A percentile compares a stretch with the other conserved stretches of the same genome.
Conservation (phyloP, 148 eudicot genomes). For the Tetragonia tetragonoides region DNA sequence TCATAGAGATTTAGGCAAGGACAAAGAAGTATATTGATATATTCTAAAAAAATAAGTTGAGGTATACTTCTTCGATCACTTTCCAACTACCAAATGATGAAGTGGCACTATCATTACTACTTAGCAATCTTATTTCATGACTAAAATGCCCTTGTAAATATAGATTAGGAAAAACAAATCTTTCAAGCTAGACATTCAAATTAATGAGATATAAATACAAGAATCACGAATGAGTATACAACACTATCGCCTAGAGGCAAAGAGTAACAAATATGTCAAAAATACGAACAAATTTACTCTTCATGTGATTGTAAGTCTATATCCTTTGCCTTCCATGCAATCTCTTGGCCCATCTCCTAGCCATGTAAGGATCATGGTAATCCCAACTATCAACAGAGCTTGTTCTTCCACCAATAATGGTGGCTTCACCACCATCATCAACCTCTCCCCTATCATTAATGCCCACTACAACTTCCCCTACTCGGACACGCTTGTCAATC, state of each 20-base stretch:
- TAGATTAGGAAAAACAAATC: too few relatives aligned
- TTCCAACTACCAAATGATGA: too few relatives aligned
- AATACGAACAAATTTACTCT: constrained; percentile 3
- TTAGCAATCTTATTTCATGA: too few relatives aligned
- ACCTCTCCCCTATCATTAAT: constrained; percentile 37
- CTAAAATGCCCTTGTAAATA: not conserved
- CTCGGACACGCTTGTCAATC: constrained; percentile 41
- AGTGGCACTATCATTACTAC: too few relatives aligned
- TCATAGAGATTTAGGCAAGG: too few relatives aligned
- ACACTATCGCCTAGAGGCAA: not conserved
- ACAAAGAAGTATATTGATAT: too few relatives aligned
- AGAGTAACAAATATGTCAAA: not conserved
- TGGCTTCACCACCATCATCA: constrained; percentile 26
- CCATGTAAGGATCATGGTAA: constrained; percentile 77
- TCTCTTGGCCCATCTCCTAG: constrained; percentile 92
- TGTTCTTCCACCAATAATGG: constrained; percentile 41
- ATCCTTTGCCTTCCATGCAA: constrained; percentile 54
- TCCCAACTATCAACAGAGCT: constrained; percentile 75
- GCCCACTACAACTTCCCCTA: constrained; percentile 59
- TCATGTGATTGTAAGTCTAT: not conserved
- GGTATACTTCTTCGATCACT: too few relatives aligned
- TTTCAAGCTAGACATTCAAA: not conserved
- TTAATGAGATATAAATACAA: constrained; percentile 13
- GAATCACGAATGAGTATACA: constrained; percentile 11
- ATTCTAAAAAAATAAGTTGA: too few relatives aligned